Percentiles rank a stretch among this genome's conserved stretches.
Evolutionary conservation across 192 early-diverging fungal species (phyloP).

Genomic region (Coemansia sp.): DNA sequence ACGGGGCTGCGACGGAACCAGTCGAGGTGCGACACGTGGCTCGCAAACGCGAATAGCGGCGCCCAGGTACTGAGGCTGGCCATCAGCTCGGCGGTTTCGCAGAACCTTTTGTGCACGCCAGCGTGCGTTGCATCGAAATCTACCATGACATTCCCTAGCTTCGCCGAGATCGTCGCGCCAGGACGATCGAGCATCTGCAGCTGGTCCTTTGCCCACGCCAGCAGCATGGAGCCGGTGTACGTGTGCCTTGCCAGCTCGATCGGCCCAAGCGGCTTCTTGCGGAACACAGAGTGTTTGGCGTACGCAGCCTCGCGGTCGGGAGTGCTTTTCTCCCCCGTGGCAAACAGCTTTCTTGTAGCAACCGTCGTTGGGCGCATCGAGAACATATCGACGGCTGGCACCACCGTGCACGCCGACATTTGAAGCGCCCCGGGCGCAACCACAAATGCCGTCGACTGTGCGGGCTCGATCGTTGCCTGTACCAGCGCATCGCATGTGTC

Average conservation of each 20-base stretch:
- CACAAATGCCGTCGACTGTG: conserved; percentile 17
- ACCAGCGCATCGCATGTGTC: conserved; percentile 37
- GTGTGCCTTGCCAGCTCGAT: not conserved
- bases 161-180: conserved; percentile 9
- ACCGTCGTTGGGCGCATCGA: conserved; percentile 23
- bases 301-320: conserved; percentile 1
- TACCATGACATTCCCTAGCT: conserved; percentile 35
- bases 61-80: conserved; percentile 3
- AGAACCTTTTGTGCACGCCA: conserved; percentile 11
- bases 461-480: conserved; percentile 25
- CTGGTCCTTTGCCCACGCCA: conserved; percentile 15
- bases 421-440: conserved; percentile 6
- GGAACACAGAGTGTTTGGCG: conserved; percentile 15
- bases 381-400: conserved; percentile 21
- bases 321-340: not conserved
- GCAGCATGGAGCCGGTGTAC: conserved; percentile 8
- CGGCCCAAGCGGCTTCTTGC: not conserved
- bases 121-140: conserved; percentile 23
- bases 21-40: conserved; percentile 31
- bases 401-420: not conserved
- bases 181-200: not conserved
- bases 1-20: conserved; percentile 25
- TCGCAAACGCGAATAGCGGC: conserved; percentile 39
- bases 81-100: conserved; percentile 22
- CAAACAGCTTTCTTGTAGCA: conserved; percentile 11